Evolutionary conservation across 306 rosid species (phyloP).

Genomic region (Trichosanthes truncata): DNA sequence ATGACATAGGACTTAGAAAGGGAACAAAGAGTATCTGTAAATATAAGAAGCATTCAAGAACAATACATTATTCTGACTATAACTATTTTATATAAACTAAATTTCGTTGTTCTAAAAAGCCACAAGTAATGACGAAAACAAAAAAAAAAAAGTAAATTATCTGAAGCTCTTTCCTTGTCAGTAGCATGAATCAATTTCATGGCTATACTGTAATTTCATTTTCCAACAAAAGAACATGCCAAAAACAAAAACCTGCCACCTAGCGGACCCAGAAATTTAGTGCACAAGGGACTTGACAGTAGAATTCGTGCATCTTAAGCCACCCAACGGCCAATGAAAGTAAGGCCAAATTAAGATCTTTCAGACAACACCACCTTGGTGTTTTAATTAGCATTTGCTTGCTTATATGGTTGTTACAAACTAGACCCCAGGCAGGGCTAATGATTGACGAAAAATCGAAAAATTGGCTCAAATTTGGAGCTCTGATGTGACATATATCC

Average conservation of each 20-base stretch:
- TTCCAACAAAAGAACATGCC: conserved; percentile 7
- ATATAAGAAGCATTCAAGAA: neutral
- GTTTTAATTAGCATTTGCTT: neutral
- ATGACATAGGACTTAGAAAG: neutral
- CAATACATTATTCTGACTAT: neutral
- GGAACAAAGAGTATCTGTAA: neutral
- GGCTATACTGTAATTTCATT: neutral
- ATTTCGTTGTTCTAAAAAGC: neutral
- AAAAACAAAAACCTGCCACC: neutral
- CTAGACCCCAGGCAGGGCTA: neutral
- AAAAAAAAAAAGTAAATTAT: neutral
- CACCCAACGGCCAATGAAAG: neutral
- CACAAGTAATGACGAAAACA: neutral
- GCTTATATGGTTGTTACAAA: neutral
- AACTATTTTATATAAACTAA: neutral
- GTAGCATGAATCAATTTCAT: neutral
- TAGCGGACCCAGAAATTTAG: conserved; percentile 9
- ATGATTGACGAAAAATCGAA: neutral
- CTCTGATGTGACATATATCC: neutral
- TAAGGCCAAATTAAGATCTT: neutral
- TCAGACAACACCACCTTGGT: conserved; percentile 7
- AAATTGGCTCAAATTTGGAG: conserved; percentile 2
- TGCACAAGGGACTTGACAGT: conserved; percentile 1
- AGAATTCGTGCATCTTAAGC: neutral
- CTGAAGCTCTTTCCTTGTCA: neutral